A percentile compares a stretch with the other conserved stretches of the same genome.
Evolutionary conservation across 345 rosid species (phyloP).

Genomic region (Aquilaria sinensis): DNA sequence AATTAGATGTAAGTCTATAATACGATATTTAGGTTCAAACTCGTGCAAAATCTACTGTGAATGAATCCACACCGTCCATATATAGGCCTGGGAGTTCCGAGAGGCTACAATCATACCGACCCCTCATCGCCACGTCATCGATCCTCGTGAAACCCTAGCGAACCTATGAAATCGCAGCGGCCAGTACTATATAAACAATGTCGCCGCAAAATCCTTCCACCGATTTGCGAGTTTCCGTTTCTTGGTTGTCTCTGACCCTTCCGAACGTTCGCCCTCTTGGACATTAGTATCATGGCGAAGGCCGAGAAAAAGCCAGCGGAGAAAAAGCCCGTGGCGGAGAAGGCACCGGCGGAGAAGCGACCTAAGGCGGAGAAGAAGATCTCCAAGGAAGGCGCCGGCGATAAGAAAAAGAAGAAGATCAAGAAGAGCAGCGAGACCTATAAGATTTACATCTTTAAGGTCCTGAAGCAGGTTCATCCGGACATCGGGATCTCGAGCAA

Average conservation of each 20-base stretch:
- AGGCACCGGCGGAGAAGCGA: conserved; percentile 50
- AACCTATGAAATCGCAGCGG: conserved; percentile 19
- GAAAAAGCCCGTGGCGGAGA: conserved; percentile 42
- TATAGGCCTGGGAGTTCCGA: too few species aligned
- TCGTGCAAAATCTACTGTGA: too few species aligned
- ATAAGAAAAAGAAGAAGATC: conserved; percentile 46
- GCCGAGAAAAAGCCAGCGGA: conserved; percentile 49
- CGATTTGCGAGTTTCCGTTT: neutral
- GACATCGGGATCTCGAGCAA: conserved; percentile 62
- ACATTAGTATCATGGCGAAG: conserved; percentile 32
- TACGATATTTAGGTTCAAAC: too few species aligned
- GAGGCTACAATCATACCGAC: too few species aligned
- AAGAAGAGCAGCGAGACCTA: conserved; percentile 65
- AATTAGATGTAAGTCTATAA: too few species aligned
- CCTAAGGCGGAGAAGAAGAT: conserved; percentile 66
- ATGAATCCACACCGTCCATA: too few species aligned
- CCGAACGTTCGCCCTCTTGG: neutral
- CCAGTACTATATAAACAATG: conserved; percentile 24
- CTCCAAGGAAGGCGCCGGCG: conserved; percentile 36
- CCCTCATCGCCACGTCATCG: conserved; percentile 14
- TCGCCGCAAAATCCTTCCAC: neutral
- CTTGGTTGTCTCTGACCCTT: neutral
- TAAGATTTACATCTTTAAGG: conserved; percentile 70
- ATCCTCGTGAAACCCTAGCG: conserved; percentile 16
- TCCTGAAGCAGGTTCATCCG: conserved; percentile 53